Percentiles rank a stretch among this genome's conserved stretches.
Evolutionary conservation across 306 rosid species (phyloP).

Genomic region (Abrus pulchellus): DNA sequence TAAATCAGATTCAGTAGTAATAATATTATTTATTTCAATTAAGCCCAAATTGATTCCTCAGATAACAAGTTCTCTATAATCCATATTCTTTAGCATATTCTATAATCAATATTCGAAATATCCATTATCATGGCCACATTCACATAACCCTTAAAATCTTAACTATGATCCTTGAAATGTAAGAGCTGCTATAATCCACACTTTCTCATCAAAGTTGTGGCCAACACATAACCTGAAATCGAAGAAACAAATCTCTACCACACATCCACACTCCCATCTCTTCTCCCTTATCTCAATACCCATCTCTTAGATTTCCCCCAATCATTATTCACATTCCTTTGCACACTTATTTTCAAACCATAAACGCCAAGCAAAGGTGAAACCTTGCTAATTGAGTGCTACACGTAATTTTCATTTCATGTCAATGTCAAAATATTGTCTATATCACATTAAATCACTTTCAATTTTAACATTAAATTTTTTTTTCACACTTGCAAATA

Average conservation of each 20-base stretch:
- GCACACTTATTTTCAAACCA: not conserved
- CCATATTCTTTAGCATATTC: no score
- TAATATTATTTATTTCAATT: no score
- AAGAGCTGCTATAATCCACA: conserved; percentile 53
- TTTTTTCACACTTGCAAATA: not conserved
- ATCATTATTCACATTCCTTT: not conserved
- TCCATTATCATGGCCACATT: no score
- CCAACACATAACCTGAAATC: conserved; percentile 62
- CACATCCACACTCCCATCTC: conserved; percentile 50
- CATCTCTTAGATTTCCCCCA: conserved; percentile 25
- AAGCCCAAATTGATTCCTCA: no score
- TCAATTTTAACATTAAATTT: not conserved
- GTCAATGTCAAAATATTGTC: not conserved
- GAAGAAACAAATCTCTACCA: conserved; percentile 51
- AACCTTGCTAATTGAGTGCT: not conserved
- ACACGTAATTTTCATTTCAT: conserved; percentile 7
- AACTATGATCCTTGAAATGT: conserved; percentile 4
- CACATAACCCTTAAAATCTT: no score
- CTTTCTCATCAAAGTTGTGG: conserved; percentile 54
- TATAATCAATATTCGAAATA: no score
- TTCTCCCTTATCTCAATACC: conserved; percentile 12
- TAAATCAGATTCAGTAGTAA: no score
- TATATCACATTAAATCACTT: not conserved
- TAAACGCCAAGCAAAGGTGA: not conserved
- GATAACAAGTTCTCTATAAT: no score